Evolutionary conservation across 2,329 filamentous ascomycete genomes (phyloP).

Genomic region (Fusarium xylarioides): DNA sequence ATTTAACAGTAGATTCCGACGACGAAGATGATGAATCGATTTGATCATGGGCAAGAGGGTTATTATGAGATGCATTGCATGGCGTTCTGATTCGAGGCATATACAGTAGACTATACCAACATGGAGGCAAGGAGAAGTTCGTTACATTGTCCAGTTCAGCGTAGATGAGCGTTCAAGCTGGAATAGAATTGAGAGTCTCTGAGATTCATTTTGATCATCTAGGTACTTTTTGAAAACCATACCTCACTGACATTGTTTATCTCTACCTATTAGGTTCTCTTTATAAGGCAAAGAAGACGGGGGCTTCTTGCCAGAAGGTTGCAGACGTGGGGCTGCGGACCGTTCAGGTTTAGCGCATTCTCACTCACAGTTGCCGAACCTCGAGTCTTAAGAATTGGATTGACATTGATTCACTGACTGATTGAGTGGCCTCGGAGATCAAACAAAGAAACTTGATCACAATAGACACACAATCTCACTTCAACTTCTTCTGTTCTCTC

Average conservation of each 20-base stretch:
- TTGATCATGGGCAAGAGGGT: not conserved
- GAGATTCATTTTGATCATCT: not conserved
- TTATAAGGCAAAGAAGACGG: not conserved
- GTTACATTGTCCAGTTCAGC: not conserved
- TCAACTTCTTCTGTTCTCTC: not conserved
- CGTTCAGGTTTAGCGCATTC: not conserved
- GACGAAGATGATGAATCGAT: constrained; percentile 49
- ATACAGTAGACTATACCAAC: constrained; percentile 18
- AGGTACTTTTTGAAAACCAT: not conserved
- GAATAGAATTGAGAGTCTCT: not conserved
- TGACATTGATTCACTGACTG: not conserved
- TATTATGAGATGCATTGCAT: constrained; percentile 21
- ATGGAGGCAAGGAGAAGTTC: not conserved
- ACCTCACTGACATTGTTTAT: not conserved
- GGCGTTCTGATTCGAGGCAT: constrained; percentile 25
- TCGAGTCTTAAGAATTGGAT: not conserved
- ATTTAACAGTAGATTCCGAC: constrained; percentile 66
- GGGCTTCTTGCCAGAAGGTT: not conserved
- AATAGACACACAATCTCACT: not conserved
- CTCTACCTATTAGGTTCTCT: no score
- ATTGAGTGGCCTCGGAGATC: not conserved
- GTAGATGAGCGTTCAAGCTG: not conserved
- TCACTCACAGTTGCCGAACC: not conserved
- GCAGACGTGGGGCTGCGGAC: not conserved
- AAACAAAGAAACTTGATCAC: constrained; percentile 8